These are phyloP conservation scores for Pleurotus djamor DNA, from an alignment of 768 basidiomycete species.

Conservation along the genomic window DNA sequence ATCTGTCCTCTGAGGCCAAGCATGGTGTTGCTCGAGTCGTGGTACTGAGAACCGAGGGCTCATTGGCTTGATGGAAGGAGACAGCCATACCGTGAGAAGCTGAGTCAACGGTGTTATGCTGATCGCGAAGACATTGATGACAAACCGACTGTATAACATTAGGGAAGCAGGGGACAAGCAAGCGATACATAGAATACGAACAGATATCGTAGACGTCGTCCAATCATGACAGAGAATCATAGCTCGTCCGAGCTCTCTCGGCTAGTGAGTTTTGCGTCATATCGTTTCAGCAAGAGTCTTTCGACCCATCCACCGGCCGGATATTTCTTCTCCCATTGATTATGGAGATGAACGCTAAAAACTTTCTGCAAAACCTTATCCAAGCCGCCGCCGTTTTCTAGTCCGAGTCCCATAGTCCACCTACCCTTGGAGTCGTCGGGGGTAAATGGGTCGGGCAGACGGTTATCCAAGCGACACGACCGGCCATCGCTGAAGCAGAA, in stretches of 20 bases:
- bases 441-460: constrained; percentile 89
- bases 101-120: background rate
- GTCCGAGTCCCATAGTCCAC: constrained; percentile 68
- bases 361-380: constrained; percentile 63
- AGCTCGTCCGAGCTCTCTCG: constrained; percentile 5
- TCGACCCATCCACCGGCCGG: constrained; percentile 88
- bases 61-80: too few relatives aligned
- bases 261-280: constrained; percentile 39
- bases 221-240: background rate
- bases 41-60: too few relatives aligned
- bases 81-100: too few relatives aligned
- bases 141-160: background rate
- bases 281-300: constrained; percentile 65
- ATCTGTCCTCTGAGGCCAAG: too few relatives aligned
- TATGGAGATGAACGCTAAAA: constrained; percentile 91
- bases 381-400: constrained; percentile 60
- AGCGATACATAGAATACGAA: background rate
- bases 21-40: too few relatives aligned
- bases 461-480: constrained; percentile 89
- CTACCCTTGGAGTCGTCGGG: constrained; percentile 48
- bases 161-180: background rate
- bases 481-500: constrained; percentile 95
- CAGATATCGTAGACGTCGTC: background rate
- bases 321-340: constrained; percentile 92
- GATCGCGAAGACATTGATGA: background rate